Evolutionary conservation across 1,284 basidiomycete species (phyloP).

Genomic region (Macrocystidia cucumis): DNA sequence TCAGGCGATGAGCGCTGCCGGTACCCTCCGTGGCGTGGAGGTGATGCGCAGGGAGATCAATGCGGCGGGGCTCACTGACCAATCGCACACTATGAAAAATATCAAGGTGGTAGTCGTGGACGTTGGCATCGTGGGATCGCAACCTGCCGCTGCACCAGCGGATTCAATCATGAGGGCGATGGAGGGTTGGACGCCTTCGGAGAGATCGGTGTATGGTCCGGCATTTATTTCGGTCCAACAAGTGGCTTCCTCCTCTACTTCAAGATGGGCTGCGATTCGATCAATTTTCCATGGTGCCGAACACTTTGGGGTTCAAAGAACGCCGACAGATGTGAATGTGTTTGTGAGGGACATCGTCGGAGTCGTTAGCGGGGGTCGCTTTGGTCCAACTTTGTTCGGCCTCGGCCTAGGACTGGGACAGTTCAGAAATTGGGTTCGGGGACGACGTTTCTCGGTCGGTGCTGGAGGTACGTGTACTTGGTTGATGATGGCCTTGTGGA

Average conservation of each 20-base stretch:
- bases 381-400: constrained; percentile 30
- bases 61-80: constrained; percentile 42
- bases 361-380: constrained; percentile 47
- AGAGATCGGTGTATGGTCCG: constrained; percentile 60
- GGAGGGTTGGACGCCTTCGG: constrained; percentile 63
- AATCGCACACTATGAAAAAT: constrained; percentile 47
- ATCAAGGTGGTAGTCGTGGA: constrained; percentile 61
- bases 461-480: constrained; percentile 52
- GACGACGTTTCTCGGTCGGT: constrained; percentile 61
- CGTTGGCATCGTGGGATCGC: constrained; percentile 41
- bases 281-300: constrained; percentile 20
- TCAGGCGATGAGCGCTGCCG: constrained; percentile 66
- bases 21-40: constrained; percentile 60
- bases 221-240: constrained; percentile 49
- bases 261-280: constrained; percentile 20
- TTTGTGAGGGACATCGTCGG: constrained; percentile 52
- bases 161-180: constrained; percentile 39
- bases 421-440: constrained; percentile 44
- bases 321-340: constrained; percentile 43
- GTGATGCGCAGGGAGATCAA: constrained; percentile 66
- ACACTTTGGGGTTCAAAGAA: constrained; percentile 32
- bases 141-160: constrained; percentile 16
- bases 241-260: constrained; percentile 20
- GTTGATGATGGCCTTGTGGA: too few relatives aligned
- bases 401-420: constrained; percentile 36